Evolutionary conservation across 805 yeast species (phyloP).

Genomic region (Teunomyces pallodes): DNA sequence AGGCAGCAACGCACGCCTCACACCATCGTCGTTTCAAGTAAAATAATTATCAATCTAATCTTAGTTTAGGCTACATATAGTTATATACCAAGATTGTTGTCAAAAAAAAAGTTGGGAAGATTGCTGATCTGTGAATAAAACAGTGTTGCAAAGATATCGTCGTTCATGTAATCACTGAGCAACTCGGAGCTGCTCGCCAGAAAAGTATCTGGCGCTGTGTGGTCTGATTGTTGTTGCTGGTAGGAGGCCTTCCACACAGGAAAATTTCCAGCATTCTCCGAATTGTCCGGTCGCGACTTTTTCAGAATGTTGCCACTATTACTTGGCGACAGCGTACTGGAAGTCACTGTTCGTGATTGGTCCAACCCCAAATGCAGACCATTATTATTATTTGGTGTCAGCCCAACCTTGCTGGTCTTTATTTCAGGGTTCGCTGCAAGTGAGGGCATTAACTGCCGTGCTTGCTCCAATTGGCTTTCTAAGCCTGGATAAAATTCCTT

Average conservation of each 20-base stretch:
- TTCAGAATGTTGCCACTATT: neutral
- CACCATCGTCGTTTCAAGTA: neutral
- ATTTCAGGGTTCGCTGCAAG: neutral
- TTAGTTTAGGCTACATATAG: neutral
- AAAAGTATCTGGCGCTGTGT: neutral
- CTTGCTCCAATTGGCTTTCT: constrained; percentile 12
- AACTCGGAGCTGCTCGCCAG: constrained; percentile 1
- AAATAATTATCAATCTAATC: neutral
- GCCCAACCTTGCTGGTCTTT: neutral
- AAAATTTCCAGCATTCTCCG: neutral
- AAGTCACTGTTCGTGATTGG: neutral
- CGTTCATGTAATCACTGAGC: constrained; percentile 19
- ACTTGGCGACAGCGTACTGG: neutral
- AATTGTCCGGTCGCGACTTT: neutral
- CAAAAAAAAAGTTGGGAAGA: constrained; percentile 39
- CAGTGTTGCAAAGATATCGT: constrained; percentile 16
- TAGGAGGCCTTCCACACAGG: neutral
- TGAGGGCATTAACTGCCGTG: neutral
- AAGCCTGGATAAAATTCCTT: constrained; percentile 10
- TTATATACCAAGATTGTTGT: constrained; percentile 26
- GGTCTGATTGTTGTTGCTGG: neutral
- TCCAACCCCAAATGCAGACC: neutral
- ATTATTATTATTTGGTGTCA: neutral
- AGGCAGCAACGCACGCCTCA: neutral
- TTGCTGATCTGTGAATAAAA: constrained; percentile 25